phyloP scores from a whole-genome alignment of 1,284 basidiomycete genomes.

The Coniferiporia sulphurascens region DNA sequence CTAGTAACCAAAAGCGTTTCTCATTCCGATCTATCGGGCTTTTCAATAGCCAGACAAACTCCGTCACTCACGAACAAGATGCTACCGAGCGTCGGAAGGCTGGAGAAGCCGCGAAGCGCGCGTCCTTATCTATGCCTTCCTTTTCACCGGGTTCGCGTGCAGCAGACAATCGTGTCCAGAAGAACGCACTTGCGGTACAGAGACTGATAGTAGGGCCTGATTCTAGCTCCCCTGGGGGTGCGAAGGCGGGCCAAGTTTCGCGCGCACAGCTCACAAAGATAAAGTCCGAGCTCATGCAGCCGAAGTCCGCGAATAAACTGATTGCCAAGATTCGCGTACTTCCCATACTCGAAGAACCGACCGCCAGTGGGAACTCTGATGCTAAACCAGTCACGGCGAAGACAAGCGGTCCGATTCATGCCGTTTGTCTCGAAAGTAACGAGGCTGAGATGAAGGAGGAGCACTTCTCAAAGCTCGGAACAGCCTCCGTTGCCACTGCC shows the following conservation, averaged over 20 bases:
- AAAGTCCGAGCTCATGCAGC: constrained; percentile 62
- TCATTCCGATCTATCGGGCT: constrained; percentile 36
- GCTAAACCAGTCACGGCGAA: constrained; percentile 21
- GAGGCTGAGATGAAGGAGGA: constrained; percentile 56
- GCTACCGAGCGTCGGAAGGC: constrained; percentile 34
- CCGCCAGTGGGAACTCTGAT: constrained; percentile 26
- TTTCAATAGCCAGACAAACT: constrained; percentile 33
- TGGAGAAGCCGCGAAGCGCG: constrained; percentile 32
- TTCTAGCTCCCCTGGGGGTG: constrained; percentile 27
- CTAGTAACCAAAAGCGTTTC: constrained; percentile 22
- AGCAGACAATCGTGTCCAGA: constrained; percentile 56
- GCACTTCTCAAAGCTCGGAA: constrained; percentile 44
- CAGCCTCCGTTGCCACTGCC: constrained; percentile 38
- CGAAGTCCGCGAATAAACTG: constrained; percentile 63
- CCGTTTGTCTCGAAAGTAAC: constrained; percentile 59
- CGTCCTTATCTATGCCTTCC: constrained; percentile 29
- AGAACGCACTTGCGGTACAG: constrained; percentile 58
- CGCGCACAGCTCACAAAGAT: constrained; percentile 57
- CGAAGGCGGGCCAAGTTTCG: constrained; percentile 37
- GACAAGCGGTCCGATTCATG: constrained; percentile 56
- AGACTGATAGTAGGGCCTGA: constrained; percentile 61
- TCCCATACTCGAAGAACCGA: constrained; percentile 33
- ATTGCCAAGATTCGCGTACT: constrained; percentile 60
- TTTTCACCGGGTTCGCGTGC: constrained; percentile 17
- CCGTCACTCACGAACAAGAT: constrained; percentile 34